These are phyloP conservation scores for Dactylellina haptotyla DNA, from an alignment of 2,329 filamentous ascomycete species.

Conservation along the genomic window DNA sequence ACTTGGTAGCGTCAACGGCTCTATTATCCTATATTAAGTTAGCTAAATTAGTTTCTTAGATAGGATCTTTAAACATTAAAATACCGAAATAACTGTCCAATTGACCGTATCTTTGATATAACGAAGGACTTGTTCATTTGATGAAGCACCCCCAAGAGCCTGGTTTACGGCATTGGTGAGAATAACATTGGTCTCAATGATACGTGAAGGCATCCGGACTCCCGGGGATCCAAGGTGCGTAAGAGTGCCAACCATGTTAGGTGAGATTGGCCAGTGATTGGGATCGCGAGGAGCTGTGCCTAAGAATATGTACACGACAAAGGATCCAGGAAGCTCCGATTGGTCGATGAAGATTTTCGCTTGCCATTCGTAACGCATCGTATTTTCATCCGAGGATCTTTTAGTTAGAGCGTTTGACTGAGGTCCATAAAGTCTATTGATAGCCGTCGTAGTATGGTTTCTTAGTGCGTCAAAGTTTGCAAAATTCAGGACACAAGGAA, in stretches of 20 bases:
- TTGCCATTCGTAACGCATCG: conserved; percentile 55
- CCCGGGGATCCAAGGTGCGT: conserved; percentile 38
- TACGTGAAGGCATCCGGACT: conserved; percentile 11
- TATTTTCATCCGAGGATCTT: neutral
- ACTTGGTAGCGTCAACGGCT: conserved; percentile 10
- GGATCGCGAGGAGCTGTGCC: conserved; percentile 18
- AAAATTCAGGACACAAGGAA: conserved; percentile 50
- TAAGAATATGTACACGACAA: conserved; percentile 53
- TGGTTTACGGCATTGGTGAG: conserved; percentile 29
- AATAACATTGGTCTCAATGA: conserved; percentile 36
- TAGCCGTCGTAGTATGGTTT: conserved; percentile 41
- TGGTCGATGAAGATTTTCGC: conserved; percentile 55
- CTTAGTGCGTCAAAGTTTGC: conserved; percentile 36
- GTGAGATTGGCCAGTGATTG: conserved; percentile 11
- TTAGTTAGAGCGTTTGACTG: neutral
- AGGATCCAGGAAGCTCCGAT: conserved; percentile 52
- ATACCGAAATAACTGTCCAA: conserved; percentile 34
- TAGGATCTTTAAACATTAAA: neutral
- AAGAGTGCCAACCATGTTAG: conserved; percentile 37
- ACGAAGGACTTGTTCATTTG: conserved; percentile 26
- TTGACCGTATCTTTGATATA: conserved; percentile 22
- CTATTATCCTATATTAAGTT: conserved; percentile 11
- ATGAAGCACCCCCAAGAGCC: neutral
- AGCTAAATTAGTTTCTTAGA: neutral
- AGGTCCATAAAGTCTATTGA: conserved; percentile 56